Evolutionary conservation across 2,329 filamentous ascomycete species (phyloP).

Genomic region (Sarocladiaceae sp.): DNA sequence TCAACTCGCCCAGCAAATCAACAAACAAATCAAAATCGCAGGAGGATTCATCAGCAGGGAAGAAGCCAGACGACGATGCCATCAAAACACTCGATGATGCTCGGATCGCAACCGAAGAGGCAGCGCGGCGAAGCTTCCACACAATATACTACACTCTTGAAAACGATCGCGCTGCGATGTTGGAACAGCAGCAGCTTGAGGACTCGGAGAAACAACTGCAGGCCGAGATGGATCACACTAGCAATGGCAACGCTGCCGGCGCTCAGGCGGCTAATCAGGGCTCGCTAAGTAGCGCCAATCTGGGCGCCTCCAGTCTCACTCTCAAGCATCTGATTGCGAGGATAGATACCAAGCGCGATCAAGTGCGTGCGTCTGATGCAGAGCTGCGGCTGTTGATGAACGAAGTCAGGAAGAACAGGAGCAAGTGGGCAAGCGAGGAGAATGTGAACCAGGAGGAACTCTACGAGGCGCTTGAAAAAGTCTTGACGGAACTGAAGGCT

Average conservation of each 20-base stretch:
- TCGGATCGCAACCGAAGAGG: constrained; percentile 85
- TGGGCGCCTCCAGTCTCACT: constrained; percentile 92
- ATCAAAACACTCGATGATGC: constrained; percentile 91
- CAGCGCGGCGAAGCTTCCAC: constrained; percentile 85
- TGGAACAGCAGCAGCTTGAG: constrained; percentile 94
- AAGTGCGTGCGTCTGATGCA: constrained; percentile 87
- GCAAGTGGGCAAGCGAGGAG: constrained; percentile 98
- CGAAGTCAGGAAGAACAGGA: constrained; percentile 94
- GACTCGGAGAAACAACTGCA: constrained; percentile 95
- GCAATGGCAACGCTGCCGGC: constrained; percentile 44
- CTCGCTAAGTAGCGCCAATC: constrained; percentile 86
- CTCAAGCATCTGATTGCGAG: constrained; percentile 95
- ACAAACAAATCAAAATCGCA: constrained; percentile 50
- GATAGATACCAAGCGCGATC: constrained; percentile 87
- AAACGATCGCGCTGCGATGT: constrained; percentile 91
- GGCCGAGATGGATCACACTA: constrained; percentile 80
- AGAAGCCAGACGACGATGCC: constrained; percentile 78
- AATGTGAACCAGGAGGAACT: constrained; percentile 96
- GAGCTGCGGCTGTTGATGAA: constrained; percentile 92
- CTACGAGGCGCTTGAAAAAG: constrained; percentile 95
- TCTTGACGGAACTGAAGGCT: constrained; percentile 93
- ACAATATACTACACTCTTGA: constrained; percentile 94
- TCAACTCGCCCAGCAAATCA: constrained; percentile 56
- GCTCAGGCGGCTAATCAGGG: constrained; percentile 67
- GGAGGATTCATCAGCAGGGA: constrained; percentile 44